Base-by-base conservation (phyloP, 805 yeast species). In the Candida odintsovae region DNA sequence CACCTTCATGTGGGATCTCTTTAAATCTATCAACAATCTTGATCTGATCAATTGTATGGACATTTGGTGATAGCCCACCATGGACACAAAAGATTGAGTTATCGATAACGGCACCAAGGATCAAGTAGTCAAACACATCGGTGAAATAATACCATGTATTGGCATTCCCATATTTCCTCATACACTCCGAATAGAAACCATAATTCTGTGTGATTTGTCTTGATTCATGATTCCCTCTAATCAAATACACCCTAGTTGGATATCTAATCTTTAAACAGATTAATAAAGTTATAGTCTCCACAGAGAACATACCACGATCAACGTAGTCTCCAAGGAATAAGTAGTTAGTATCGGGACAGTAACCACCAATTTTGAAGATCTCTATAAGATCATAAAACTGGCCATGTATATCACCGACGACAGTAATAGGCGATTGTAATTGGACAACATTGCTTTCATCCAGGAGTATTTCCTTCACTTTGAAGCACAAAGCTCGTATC, bases 1-100 rank as follows among this genome's bases (percentile, higher is more conserved):
- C 96, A 0, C 99, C 99, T 63, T 94, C 99, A 57, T 95, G 99
- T 0, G 99, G 99, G 12, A 95, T 89, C 63, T 94, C 99, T 53
- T 83, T 79, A 62, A 90, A 92, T 49, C 99, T 65, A 65, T 94
- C 99, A 9, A 95, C 83, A 15, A 94, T 82, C 52, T 86, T 75
- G 43, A 94, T 88, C 54, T 95, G 97, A 62, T 94, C 97, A 20
- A 94, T 76, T 8, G 94, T 86, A 61, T 92, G 98, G 41, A 95
- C 88, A 52, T 90, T 87, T 0, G 99, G 99, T 5, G 96, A 87
- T 6, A 94, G 68, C 0, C 99, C 99, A 5, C 99, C 99, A 62
- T 94, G 99, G 5, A 92, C 92, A 56, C 98, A 95, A 64, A 94
- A 94, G 3, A 95, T 78, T 37, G 82, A 79, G 59, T 90, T 82